Conservation (phyloP, 768 basidiomycete species). For the Imleria badia region DNA sequence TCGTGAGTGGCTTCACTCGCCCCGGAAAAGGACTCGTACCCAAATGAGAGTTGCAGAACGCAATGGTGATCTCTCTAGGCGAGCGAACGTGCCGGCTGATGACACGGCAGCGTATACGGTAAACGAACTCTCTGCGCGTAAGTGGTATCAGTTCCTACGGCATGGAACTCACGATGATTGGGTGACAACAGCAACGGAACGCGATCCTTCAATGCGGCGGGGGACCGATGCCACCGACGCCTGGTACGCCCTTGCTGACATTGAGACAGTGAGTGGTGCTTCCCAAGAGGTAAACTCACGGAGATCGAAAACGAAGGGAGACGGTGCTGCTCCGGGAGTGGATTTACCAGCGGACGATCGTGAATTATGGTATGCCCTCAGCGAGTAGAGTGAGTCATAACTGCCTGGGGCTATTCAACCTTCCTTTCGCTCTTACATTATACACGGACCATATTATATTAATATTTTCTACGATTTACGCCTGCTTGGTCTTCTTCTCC, state of each 20-base stretch:
- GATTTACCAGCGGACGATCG: not conserved
- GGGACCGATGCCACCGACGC: not conserved
- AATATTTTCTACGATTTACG: no score
- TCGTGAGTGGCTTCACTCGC: not conserved
- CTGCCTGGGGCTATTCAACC: no score
- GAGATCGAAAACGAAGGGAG: no score
- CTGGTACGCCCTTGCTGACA: not conserved
- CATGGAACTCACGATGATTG: not conserved
- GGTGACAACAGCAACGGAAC: not conserved
- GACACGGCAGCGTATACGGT: not conserved
- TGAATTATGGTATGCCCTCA: not conserved
- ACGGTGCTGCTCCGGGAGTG: not conserved
- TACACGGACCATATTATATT: not conserved
- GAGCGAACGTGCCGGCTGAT: not conserved
- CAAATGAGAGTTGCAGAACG: not conserved
- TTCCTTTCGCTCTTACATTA: no score
- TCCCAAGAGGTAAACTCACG: not conserved
- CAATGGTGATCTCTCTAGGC: not conserved
- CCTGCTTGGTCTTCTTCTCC: not conserved
- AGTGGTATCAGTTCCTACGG: not conserved
- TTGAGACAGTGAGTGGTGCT: not conserved
- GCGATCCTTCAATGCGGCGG: not conserved
- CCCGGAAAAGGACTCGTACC: not conserved
- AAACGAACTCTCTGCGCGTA: not conserved
- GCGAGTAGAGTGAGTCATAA: not conserved